Base-by-base conservation (phyloP, 352 stramenopile genomes). In the Phytopythium litorale region DNA sequence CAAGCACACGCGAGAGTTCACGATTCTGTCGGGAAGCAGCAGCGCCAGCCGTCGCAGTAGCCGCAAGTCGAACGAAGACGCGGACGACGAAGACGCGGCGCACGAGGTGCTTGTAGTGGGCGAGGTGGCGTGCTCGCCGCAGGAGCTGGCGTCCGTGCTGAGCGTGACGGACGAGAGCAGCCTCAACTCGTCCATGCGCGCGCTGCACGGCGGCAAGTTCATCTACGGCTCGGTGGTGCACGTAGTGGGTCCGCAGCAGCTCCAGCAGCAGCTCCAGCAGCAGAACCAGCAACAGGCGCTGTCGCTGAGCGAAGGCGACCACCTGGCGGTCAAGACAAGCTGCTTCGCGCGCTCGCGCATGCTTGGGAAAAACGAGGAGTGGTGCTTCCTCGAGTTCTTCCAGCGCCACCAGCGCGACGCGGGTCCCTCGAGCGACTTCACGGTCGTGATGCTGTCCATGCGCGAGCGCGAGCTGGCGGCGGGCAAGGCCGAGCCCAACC, bases 171-270 rank as follows among this genome's bases (percentile, higher is more conserved):
- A 68, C 32, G 73, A 81, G 51, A 73, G 30, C 40, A 57, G 69
- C 12, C 74, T 74, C 43, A 82, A 82, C 54, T 49, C 65, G 0
- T 62, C 62, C 2, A 82, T 82, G 73, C 78, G 68, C 32, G 73
- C 56, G 12, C 43, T 79, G 0, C 74, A 79, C 53, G 63, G 66
- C n/a, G 53, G 58, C 11, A 64, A 74, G 37, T 82, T 74, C 45
- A 83, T 86, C 61, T 83, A 84, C 58, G 76, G 76, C 32, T 79
- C 70, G 4, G 48, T 86, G 5, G 72, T 86, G 50, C 76, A 81
- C 21, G 38, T 68, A 1, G 23, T 72, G 15, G 55, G 62, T 15
- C 51, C 30, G 19, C 42, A 54, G 4, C 54, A 69, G 38, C 56
- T 59, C 18, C 49, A 45, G 51, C 7, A 60, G 23, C 15, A 51